Evolutionary conservation across 1,284 basidiomycete genomes (phyloP).

Genomic region (Malassezia restricta): DNA sequence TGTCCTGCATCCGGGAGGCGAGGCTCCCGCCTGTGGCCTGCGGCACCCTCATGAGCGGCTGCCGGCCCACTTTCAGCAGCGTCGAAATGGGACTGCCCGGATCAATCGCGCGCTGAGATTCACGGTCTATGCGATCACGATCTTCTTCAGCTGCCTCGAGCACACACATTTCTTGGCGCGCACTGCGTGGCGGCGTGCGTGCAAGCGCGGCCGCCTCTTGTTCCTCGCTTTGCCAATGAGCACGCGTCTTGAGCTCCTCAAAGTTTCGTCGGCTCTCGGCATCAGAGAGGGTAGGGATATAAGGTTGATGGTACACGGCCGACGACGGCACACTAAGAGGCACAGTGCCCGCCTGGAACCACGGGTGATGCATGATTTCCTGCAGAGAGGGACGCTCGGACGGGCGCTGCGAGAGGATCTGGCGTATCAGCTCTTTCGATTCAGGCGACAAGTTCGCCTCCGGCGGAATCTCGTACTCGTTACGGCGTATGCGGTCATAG

Average conservation of each 20-base stretch:
- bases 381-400: constrained; percentile 66
- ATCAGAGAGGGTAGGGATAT: constrained; percentile 53
- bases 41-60: constrained; percentile 35
- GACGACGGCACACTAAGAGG: constrained; percentile 67
- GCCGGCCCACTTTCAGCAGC: constrained; percentile 53
- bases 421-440: constrained; percentile 65
- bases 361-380: constrained; percentile 71
- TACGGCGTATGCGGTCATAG: constrained; percentile 74
- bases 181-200: not conserved
- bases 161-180: constrained; percentile 23
- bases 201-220: constrained; percentile 17
- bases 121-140: constrained; percentile 57
- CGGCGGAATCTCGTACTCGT: constrained; percentile 80
- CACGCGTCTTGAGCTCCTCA: constrained; percentile 29
- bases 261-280: constrained; percentile 30
- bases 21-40: not conserved
- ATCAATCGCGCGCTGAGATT: constrained; percentile 87
- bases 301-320: constrained; percentile 62
- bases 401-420: constrained; percentile 63
- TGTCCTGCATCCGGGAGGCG: constrained; percentile 16
- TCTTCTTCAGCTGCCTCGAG: constrained; percentile 37
- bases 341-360: constrained; percentile 70
- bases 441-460: constrained; percentile 62
- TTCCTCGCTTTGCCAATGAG: constrained; percentile 28
- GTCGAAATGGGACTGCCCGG: constrained; percentile 89